Evolutionary conservation across 192 early-diverging fungal genomes (phyloP).

Genomic region (Coemansia sp.): DNA sequence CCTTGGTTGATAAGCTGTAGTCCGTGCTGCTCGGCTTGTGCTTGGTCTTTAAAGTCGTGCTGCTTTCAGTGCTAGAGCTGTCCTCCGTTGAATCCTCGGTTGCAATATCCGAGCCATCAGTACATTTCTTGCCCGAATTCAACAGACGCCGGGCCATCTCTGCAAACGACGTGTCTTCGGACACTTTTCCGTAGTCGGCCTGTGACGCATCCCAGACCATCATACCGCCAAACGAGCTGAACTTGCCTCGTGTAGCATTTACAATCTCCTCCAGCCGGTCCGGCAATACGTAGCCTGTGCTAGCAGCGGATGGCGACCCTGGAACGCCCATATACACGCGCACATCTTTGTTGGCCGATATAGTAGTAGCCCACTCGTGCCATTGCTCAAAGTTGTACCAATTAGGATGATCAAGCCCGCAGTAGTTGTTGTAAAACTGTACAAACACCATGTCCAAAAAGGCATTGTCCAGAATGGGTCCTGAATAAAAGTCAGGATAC

Average conservation of each 20-base stretch:
- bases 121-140: constrained; percentile 34
- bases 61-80: neutral
- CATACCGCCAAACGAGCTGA: constrained; percentile 65
- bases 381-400: constrained; percentile 75
- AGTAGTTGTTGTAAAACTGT: constrained; percentile 85
- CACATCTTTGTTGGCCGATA: constrained; percentile 59
- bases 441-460: constrained; percentile 72
- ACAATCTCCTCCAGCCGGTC: constrained; percentile 54
- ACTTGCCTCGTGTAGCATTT: constrained; percentile 49
- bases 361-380: constrained; percentile 64
- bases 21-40: neutral
- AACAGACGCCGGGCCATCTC: constrained; percentile 27
- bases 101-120: constrained; percentile 18
- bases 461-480: constrained; percentile 57
- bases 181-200: constrained; percentile 51
- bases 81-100: neutral
- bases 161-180: constrained; percentile 18
- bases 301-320: constrained; percentile 56
- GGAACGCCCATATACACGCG: constrained; percentile 65
- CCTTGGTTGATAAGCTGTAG: neutral
- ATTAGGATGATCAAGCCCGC: constrained; percentile 53
- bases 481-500: constrained; percentile 66
- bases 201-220: constrained; percentile 77
- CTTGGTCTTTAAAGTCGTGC: neutral
- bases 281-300: constrained; percentile 58